Conservation (phyloP, 2,329 filamentous ascomycete species). For the Ophiocordyceps camponoti-rufipedis region DNA sequence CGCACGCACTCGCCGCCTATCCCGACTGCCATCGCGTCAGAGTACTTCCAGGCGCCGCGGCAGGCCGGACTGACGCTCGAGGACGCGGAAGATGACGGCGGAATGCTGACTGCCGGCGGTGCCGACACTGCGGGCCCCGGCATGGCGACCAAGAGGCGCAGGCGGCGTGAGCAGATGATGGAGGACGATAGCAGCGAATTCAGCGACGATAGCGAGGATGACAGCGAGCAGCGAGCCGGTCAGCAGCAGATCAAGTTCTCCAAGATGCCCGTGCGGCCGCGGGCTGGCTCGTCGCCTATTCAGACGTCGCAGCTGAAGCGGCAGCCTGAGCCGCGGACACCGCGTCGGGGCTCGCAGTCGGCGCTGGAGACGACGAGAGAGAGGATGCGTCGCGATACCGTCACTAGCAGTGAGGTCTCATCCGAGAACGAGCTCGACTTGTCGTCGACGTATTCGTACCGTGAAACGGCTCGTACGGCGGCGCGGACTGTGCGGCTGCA, state of each 20-base stretch:
- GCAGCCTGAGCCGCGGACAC: conserved; percentile 32
- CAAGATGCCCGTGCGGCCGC: conserved; percentile 78
- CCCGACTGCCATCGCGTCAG: conserved; percentile 61
- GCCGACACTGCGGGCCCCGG: conserved; percentile 52
- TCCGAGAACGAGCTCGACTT: conserved; percentile 66
- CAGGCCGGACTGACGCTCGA: conserved; percentile 45
- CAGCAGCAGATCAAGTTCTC: conserved; percentile 91
- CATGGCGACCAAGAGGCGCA: conserved; percentile 46
- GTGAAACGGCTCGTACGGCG: conserved; percentile 40
- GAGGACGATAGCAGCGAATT: conserved; percentile 76
- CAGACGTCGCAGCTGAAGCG: conserved; percentile 43
- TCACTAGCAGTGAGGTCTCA: conserved; percentile 68
- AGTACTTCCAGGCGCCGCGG: conserved; percentile 63
- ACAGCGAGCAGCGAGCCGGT: conserved; percentile 54
- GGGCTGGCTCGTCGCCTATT: conserved; percentile 77
- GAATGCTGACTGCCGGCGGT: conserved; percentile 49
- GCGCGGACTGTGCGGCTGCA: conserved; percentile 20
- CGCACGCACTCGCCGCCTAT: conserved; percentile 76
- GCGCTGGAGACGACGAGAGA: conserved; percentile 53
- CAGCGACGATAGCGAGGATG: conserved; percentile 70
- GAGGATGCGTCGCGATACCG: conserved; percentile 52
- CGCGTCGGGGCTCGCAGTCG: conserved; percentile 51
- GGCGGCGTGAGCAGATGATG: conserved; percentile 55
- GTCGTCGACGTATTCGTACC: conserved; percentile 43
- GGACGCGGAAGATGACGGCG: conserved; percentile 54